phyloP scores from a whole-genome alignment of 2,329 filamentous ascomycete species.

The Dichotomopilus funicola region DNA sequence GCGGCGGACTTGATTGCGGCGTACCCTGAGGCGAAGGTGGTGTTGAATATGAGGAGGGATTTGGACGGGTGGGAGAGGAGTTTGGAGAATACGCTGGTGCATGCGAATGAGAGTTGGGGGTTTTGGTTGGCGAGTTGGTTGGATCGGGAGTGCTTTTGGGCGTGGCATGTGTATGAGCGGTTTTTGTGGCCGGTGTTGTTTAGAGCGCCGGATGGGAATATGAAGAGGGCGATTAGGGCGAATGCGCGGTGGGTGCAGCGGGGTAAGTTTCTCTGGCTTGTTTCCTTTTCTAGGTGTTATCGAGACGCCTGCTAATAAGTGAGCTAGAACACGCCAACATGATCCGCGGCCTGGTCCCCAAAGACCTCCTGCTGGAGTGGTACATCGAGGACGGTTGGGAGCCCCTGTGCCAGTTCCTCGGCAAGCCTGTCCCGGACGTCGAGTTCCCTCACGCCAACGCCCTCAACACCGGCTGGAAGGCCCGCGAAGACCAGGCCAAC shows the following conservation, averaged over 20 bases:
- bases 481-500: slow-evolving; percentile 23
- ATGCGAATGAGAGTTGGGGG: slow-evolving; percentile 24
- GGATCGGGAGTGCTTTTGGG: slow-evolving; percentile 29
- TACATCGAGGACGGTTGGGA: slow-evolving; percentile 35
- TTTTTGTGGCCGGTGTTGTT: slow-evolving; percentile 29
- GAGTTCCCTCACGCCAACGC: slow-evolving; percentile 33
- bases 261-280: slow-evolving; percentile 15
- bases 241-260: slow-evolving; percentile 27
- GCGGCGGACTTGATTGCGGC: slow-evolving; percentile 39
- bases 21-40: slow-evolving; percentile 20
- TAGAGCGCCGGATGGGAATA: slow-evolving; percentile 26
- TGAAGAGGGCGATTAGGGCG: slow-evolving; percentile 22
- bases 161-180: slow-evolving; percentile 28
- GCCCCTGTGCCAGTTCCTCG: slow-evolving; percentile 36
- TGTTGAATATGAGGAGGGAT: slow-evolving; percentile 32
- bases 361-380: slow-evolving; percentile 33
- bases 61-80: slow-evolving; percentile 36
- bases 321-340: slow-evolving; percentile 28
- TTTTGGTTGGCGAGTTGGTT: slow-evolving; percentile 27
- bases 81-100: slow-evolving; percentile 23
- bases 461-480: slow-evolving; percentile 20
- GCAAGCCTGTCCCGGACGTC: slow-evolving; percentile 29
- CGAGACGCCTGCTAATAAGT: neutral
- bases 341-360: slow-evolving; percentile 31
- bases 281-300: neutral